A percentile compares a stretch with the other conserved stretches of the same genome.
Conservation (phyloP, 176 grass and related monocot species). For the Metroxylon sagu region DNA sequence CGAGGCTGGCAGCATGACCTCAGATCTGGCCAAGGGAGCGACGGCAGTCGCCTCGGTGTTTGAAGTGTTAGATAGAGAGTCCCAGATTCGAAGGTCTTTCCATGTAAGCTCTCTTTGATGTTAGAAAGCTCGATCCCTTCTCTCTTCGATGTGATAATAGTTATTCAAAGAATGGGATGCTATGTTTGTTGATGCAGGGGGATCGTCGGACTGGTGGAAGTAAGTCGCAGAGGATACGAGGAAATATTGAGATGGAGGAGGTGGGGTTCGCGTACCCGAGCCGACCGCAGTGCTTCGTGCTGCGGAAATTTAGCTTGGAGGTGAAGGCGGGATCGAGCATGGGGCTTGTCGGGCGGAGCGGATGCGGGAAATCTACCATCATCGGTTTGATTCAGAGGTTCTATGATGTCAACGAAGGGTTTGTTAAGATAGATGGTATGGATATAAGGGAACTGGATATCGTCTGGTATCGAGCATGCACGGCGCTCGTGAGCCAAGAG, state of each 20-base stretch:
- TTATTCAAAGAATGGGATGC: not conserved
- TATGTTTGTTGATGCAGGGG: constrained; percentile 35
- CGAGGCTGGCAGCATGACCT: constrained; percentile 98
- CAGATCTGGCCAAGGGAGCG: constrained; percentile 86
- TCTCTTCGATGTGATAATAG: not conserved
- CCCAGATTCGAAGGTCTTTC: constrained; percentile 46
- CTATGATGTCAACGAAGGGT: constrained; percentile 89
- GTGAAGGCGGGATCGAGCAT: constrained; percentile 87
- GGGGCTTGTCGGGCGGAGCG: constrained; percentile 81
- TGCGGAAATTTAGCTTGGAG: constrained; percentile 83
- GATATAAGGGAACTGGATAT: constrained; percentile 78
- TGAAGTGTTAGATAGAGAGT: constrained; percentile 89
- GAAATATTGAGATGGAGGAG: constrained; percentile 74
- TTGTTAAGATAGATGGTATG: constrained; percentile 55
- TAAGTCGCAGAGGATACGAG: constrained; percentile 63
- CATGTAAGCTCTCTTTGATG: constrained; percentile 28
- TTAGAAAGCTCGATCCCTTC: not conserved
- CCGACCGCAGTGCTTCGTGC: constrained; percentile 70
- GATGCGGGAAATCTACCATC: constrained; percentile 93
- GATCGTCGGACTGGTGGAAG: constrained; percentile 29
- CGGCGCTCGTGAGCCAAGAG: constrained; percentile 89
- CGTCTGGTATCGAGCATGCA: constrained; percentile 81
- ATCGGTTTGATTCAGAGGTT: constrained; percentile 93
- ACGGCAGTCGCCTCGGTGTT: constrained; percentile 90
- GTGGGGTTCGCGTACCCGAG: constrained; percentile 92